These are phyloP conservation scores for Arabis alpina DNA, from an alignment of 345 rosid species.

Conservation along the genomic window DNA sequence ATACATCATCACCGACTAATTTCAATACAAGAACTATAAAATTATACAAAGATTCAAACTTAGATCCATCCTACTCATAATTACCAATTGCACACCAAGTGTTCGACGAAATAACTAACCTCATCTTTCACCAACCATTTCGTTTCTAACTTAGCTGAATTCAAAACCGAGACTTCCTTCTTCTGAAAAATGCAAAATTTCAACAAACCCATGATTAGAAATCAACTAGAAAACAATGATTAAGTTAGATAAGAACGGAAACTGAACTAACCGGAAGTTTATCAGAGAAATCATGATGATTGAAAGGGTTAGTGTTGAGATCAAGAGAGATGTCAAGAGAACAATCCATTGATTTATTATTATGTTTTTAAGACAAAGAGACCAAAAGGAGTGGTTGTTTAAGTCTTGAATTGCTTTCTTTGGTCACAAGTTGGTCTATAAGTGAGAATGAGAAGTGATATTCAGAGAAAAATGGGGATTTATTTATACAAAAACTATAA, in stretches of 20 bases:
- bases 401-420: conserved; percentile 34
- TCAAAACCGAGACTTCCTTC: conserved; percentile 35
- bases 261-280: conserved; percentile 52
- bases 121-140: conserved; percentile 44
- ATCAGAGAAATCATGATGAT: conserved; percentile 5
- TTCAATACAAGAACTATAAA: neutral
- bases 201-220: conserved; percentile 30
- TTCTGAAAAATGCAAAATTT: conserved; percentile 41
- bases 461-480: neutral
- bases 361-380: neutral
- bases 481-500: conserved; percentile 26
- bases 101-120: conserved; percentile 45
- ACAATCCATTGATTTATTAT: conserved; percentile 33
- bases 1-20: neutral
- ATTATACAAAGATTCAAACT: neutral
- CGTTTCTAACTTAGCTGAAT: conserved; percentile 27
- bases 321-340: conserved; percentile 63
- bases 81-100: conserved; percentile 12
- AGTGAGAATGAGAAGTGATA: conserved; percentile 42
- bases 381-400: conserved; percentile 21
- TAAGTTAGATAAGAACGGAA: neutral
- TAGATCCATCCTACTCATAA: neutral
- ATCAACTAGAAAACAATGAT: neutral
- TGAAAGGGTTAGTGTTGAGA: conserved; percentile 56
- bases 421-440: conserved; percentile 40